Evolutionary conservation across 176 grass and related monocot genomes (phyloP).

Genomic region (Triticum aestivum): IWGSC_CS_RefSeq_v2.1 NC_057814.1:114848957-114849456

Average conservation of each 20-base stretch:
- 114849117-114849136: constrained; percentile 82
- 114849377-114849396: constrained; percentile 27
- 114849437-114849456: constrained; percentile 22
- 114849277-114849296: constrained; percentile 26
- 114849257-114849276: not conserved
- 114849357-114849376: constrained; percentile 57
- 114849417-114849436: constrained; percentile 36
- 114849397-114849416: not conserved
- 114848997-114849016: constrained; percentile 62
- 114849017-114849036: constrained; percentile 56
- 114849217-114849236: not conserved
- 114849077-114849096: constrained; percentile 55
- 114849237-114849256: constrained; percentile 4
- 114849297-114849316: constrained; percentile 53
- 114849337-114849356: constrained; percentile 71
- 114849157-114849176: constrained; percentile 71
- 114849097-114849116: constrained; percentile 76
- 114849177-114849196: constrained; percentile 20
- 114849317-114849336: constrained; percentile 86
- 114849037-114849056: constrained; percentile 47
- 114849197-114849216: not conserved
- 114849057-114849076: constrained; percentile 57
- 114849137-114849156: constrained; percentile 64
- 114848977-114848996: constrained; percentile 60
- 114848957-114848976: constrained; percentile 66